Percentiles rank a stretch among this genome's conserved stretches.
Evolutionary conservation across 257 asterid genomes (phyloP).

Genomic region (Petunia axillaris): DNA sequence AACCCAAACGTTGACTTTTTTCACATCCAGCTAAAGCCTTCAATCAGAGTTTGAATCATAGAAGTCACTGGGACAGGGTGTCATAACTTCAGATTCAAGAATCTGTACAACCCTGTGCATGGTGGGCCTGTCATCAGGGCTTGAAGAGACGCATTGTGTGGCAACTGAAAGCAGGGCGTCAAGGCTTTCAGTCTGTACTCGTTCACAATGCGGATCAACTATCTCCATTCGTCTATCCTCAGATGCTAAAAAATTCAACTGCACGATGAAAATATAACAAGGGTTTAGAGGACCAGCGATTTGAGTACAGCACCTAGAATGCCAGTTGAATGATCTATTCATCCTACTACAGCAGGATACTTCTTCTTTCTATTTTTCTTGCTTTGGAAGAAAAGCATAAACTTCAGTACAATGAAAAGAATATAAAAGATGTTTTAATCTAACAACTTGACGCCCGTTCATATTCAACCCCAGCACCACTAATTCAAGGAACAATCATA

Average conservation of each 20-base stretch:
- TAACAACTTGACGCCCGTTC: not conserved
- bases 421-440: not conserved
- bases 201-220: conserved; percentile 78
- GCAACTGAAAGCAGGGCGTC: conserved; percentile 77
- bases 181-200: conserved; percentile 73
- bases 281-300: conserved; percentile 4
- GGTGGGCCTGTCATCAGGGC: conserved; percentile 93
- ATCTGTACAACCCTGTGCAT: conserved; percentile 89
- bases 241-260: conserved; percentile 71
- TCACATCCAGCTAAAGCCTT: conserved; percentile 33
- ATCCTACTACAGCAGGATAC: not conserved
- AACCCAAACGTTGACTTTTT: conserved; percentile 14
- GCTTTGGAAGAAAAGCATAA: not conserved
- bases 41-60: conserved; percentile 83
- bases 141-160: conserved; percentile 79
- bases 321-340: not conserved
- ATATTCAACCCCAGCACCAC: not conserved
- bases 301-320: not conserved
- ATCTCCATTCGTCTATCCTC: conserved; percentile 84
- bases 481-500: not conserved
- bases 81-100: conserved; percentile 87
- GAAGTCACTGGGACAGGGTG: conserved; percentile 94
- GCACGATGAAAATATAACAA: conserved; percentile 37
- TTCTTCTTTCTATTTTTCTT: not conserved
- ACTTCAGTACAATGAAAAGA: not conserved